Percentiles rank a stretch among this genome's conserved stretches.
These are phyloP conservation scores for Cystofilobasidium macerans DNA, from an alignment of 768 basidiomycete genomes.

Conservation along the genomic window DNA sequence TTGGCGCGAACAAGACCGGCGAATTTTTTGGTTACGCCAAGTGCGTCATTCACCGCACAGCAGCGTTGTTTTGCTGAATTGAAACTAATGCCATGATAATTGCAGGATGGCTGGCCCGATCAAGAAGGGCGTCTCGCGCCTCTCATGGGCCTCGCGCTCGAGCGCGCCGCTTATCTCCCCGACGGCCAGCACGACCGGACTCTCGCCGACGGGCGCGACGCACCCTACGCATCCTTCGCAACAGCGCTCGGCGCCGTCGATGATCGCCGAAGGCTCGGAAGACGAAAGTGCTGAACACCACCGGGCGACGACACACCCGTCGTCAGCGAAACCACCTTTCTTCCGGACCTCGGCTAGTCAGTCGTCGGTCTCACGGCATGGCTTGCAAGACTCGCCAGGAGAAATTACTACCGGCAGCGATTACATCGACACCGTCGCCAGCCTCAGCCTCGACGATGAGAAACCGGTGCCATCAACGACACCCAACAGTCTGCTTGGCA, in stretches of 20 bases:
- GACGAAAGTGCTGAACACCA: neutral
- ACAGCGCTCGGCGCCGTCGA: conserved; percentile 18
- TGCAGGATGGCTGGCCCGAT: conserved; percentile 62
- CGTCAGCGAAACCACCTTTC: neutral
- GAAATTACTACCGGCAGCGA: conserved; percentile 2
- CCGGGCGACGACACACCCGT: neutral
- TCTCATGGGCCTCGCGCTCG: conserved; percentile 22
- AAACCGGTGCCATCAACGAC: neutral
- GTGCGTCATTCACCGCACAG: conserved; percentile 29
- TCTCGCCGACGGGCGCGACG: neutral
- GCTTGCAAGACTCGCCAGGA: conserved; percentile 9
- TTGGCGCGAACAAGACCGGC: conserved; percentile 77
- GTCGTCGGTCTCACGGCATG: too few species aligned
- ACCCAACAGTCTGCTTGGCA: too few species aligned
- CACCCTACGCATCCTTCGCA: neutral
- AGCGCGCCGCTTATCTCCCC: neutral
- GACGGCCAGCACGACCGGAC: neutral
- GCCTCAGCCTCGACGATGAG: neutral
- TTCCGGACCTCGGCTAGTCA: neutral
- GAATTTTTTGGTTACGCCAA: conserved; percentile 89
- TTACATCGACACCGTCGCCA: neutral
- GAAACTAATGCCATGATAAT: too few species aligned
- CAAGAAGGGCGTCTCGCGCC: conserved; percentile 26
- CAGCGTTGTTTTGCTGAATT: too few species aligned
- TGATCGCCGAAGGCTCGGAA: conserved; percentile 10